Evolutionary conservation across 768 basidiomycete genomes (phyloP), one percentile per base, ranked within the genome.

Genomic region (Mycena indigotica): DNA sequence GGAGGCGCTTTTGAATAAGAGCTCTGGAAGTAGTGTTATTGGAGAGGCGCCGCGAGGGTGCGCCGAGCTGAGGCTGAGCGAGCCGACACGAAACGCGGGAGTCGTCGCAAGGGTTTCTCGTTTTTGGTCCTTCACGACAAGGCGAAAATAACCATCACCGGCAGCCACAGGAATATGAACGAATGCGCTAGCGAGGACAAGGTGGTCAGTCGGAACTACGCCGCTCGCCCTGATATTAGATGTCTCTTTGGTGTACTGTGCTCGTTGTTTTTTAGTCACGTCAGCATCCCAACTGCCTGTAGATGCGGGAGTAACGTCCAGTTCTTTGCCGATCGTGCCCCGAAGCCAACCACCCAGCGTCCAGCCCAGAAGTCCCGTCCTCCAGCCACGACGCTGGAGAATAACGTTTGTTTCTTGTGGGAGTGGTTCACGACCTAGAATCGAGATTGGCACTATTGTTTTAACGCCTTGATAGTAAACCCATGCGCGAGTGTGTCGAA

Each of bases 401-500:
- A 74, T 62, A 3, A 67, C 60, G 21, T 72, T 58, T 5, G 69
- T 66, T 13, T 63, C 54, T 12, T 44, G 39, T 15, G 58, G 62
- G 16, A 63, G 55, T 1, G 55, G 16, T 5, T 21, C 32, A 12
- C 19, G 10, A 4, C 62, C 62, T 21, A 63, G 58, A 25, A 60
- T 57, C 19, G 62, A 63, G 13, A 80, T 75, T 50, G 67, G 54
- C 65, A 80, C 78, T 28, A 71, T 73, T 60, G 80, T 69, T 5
- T 74, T 69, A n/a, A 75, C 72, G 45, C 73, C 63, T 56, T 68
- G 72, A 52, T 70, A 72, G 49, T 80, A 68, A 23, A 72, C 66
- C 53, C 71, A 65, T 25, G 71, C 72, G 21, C 78, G 78, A 58
- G 79, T 75, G 62, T 78, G 76, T 50, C 79, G 70, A 53, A 80